Percentiles rank a stretch among this genome's conserved stretches.
Evolutionary conservation across 176 grass and related monocot genomes (phyloP).

Genomic region (Carex pumila): DNA sequence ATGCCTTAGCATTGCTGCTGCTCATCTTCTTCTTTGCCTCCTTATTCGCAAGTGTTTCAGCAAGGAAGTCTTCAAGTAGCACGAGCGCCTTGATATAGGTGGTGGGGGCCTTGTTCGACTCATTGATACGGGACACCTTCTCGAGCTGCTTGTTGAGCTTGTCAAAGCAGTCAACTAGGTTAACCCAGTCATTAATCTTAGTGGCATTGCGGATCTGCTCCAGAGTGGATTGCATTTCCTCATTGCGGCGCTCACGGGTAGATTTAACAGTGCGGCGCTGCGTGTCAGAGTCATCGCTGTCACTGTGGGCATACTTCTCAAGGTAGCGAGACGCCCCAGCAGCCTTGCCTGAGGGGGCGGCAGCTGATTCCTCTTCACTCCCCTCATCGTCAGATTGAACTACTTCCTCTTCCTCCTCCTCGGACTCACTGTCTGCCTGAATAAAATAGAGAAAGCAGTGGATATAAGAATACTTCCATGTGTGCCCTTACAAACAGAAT

Average conservation of each 20-base stretch:
- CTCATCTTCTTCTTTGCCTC: conserved; percentile 99
- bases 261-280: conserved; percentile 70
- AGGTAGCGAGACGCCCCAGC: conserved; percentile 41
- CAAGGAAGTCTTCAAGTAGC: conserved; percentile 79
- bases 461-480: neutral
- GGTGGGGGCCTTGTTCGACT: conserved; percentile 60
- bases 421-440: conserved; percentile 76
- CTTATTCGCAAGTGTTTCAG: conserved; percentile 88
- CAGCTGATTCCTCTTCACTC: neutral
- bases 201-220: conserved; percentile 96
- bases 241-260: conserved; percentile 62
- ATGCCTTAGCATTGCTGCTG: conserved; percentile 78
- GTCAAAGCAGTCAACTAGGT: conserved; percentile 81
- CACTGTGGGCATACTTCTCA: conserved; percentile 25
- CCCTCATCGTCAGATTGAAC: conserved; percentile 12
- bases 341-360: neutral
- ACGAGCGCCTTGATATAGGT: conserved; percentile 86
- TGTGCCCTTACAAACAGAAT: neutral
- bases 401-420: conserved; percentile 61
- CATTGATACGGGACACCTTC: conserved; percentile 85
- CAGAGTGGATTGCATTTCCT: conserved; percentile 74
- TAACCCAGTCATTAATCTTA: conserved; percentile 98
- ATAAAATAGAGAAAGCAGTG: neutral
- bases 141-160: conserved; percentile 97
- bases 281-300: conserved; percentile 70